phyloP scores from a whole-genome alignment of 2,329 filamentous ascomycete genomes.

The Chlorencoelia australis region DNA sequence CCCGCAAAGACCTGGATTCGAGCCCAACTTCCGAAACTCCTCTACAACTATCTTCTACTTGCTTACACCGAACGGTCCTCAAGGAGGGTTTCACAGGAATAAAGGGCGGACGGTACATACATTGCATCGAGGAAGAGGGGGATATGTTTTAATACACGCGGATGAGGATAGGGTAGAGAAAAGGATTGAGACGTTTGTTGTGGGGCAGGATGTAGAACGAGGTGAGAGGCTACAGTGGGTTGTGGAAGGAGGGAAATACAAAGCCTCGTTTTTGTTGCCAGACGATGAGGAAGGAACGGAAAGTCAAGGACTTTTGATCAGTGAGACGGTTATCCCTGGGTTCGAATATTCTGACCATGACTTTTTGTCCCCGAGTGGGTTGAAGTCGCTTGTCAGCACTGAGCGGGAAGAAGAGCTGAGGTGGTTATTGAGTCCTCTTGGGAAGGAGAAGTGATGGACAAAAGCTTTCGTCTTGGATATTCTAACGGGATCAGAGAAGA shows the following conservation, averaged over 20 bases:
- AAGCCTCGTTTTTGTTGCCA: conserved; percentile 50
- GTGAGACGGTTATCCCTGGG: conserved; percentile 57
- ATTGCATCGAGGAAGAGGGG: conserved; percentile 50
- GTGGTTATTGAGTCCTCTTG: conserved; percentile 33
- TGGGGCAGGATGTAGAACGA: conserved; percentile 44
- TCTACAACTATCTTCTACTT: conserved; percentile 57
- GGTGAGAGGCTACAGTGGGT: conserved; percentile 60
- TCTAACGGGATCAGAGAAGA: no score
- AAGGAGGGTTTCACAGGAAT: conserved; percentile 55
- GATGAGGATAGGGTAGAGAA: conserved; percentile 35
- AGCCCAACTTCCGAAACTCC: conserved; percentile 37
- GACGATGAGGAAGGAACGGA: conserved; percentile 29
- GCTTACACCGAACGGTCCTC: conserved; percentile 43
- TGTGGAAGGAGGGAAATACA: conserved; percentile 58
- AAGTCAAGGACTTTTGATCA: conserved; percentile 47
- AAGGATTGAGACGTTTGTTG: conserved; percentile 52
- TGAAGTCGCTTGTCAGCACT: conserved; percentile 41
- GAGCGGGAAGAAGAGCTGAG: conserved; percentile 39
- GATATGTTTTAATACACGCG: conserved; percentile 54
- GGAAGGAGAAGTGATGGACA: conserved; percentile 6
- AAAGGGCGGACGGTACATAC: conserved; percentile 53
- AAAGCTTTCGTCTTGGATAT: no score
- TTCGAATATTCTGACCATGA: conserved; percentile 60
- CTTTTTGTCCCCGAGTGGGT: conserved; percentile 44
- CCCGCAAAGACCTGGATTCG: conserved; percentile 28